Conservation (phyloP, 768 basidiomycete genomes). For the Trametes punicea region DNA sequence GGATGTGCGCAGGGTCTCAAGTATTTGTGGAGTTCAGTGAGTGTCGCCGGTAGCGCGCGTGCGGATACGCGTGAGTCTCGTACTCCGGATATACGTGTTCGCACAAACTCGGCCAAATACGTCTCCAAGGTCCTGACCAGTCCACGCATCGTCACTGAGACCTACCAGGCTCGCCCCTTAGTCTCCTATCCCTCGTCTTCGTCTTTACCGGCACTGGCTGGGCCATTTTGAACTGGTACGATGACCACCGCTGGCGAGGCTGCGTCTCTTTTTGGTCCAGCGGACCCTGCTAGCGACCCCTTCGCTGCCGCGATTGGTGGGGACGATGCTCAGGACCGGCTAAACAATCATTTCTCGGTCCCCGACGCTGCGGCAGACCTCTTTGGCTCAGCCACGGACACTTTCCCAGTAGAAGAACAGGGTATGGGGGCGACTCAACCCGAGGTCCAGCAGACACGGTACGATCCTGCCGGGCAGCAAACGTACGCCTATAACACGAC, state of each 20-base stretch:
- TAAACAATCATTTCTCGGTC: neutral
- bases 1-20: too few relatives aligned
- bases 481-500: conserved; percentile 7
- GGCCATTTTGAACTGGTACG: conserved; percentile 17
- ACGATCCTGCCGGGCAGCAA: conserved; percentile 14
- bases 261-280: conserved; percentile 73
- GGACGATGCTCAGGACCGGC: conserved; percentile 18
- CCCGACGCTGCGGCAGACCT: conserved; percentile 22
- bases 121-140: conserved; percentile 16
- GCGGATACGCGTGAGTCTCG: neutral
- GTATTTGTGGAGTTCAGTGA: neutral
- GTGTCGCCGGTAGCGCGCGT: conserved; percentile 5
- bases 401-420: conserved; percentile 9
- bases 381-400: conserved; percentile 22
- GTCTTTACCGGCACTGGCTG: conserved; percentile 19
- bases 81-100: conserved; percentile 34
- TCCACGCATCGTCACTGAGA: conserved; percentile 9
- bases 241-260: conserved; percentile 76
- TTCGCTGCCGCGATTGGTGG: conserved; percentile 31
- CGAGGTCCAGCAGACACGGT: conserved; percentile 15
- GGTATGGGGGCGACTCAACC: neutral
- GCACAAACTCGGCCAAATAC: conserved; percentile 40
- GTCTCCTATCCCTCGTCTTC: conserved; percentile 7
- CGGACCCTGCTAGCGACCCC: conserved; percentile 47
- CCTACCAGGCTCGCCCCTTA: conserved; percentile 8